Conservation (phyloP, 176 grass and related monocot genomes). For the Eragrostis curvula region DNA sequence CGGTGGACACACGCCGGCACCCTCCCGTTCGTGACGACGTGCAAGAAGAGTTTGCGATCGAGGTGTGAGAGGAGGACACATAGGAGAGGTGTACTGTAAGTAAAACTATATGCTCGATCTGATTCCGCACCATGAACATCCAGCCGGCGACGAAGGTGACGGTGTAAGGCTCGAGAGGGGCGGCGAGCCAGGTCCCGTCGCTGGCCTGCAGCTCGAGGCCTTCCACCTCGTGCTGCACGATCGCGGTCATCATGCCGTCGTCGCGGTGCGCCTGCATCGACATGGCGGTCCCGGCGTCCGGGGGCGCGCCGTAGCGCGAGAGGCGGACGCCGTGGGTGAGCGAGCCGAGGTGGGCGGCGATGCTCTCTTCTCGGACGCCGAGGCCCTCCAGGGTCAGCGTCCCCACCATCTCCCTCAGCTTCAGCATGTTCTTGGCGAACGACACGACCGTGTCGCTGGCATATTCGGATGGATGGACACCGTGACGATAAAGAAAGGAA, state of each 20-base stretch:
- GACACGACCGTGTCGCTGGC: slow-evolving; percentile 17
- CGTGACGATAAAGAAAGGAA: no score
- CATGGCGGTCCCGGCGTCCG: background rate
- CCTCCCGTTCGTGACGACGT: slow-evolving; percentile 33
- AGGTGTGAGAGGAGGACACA: background rate
- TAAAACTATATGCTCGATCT: no score
- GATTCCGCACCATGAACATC: background rate
- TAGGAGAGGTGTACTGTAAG: background rate
- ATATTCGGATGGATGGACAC: background rate
- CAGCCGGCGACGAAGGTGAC: slow-evolving; percentile 22
- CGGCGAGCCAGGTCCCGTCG: slow-evolving; percentile 22
- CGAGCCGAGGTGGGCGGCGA: background rate
- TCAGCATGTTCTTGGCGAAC: slow-evolving; percentile 20
- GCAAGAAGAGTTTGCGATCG: no score
- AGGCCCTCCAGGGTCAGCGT: slow-evolving; percentile 42
- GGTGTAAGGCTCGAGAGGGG: background rate
- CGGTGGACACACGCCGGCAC: slow-evolving; percentile 34
- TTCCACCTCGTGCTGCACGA: slow-evolving; percentile 43
- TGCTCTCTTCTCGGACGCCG: slow-evolving; percentile 16
- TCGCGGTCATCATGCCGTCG: slow-evolving; percentile 2
- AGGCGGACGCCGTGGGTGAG: slow-evolving; percentile 14
- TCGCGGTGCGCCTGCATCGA: slow-evolving; percentile 38
- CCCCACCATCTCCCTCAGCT: slow-evolving; percentile 27
- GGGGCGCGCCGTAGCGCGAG: slow-evolving; percentile 7
- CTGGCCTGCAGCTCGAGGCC: slow-evolving; percentile 31